phyloP scores from a whole-genome alignment of 805 yeast genomes.

The Ogataea chonburiensis region DNA sequence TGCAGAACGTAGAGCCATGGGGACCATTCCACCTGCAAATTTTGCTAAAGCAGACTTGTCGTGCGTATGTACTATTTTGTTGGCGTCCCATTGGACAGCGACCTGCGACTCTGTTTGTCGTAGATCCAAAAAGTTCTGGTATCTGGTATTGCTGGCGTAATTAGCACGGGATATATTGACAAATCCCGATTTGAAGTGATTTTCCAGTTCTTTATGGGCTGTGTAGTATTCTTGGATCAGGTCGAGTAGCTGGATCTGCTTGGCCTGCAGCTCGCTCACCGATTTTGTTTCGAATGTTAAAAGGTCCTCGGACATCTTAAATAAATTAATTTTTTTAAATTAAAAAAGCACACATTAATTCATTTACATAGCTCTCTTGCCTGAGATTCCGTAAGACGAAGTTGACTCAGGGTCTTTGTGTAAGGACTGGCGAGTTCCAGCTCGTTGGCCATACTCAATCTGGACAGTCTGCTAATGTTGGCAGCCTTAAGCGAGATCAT shows the following conservation, averaged over 20 bases:
- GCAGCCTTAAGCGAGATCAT: slow-evolving; percentile 29
- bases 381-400: slow-evolving; percentile 13
- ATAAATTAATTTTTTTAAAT: not conserved
- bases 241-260: slow-evolving; percentile 28
- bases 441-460: slow-evolving; percentile 24
- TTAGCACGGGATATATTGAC: slow-evolving; percentile 44
- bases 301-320: not conserved
- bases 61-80: not conserved
- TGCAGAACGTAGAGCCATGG: slow-evolving; percentile 20
- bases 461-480: slow-evolving; percentile 25
- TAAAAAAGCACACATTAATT: slow-evolving; percentile 1
- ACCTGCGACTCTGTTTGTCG: slow-evolving; percentile 18
- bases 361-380: slow-evolving; percentile 10
- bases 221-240: slow-evolving; percentile 37
- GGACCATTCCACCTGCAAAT: slow-evolving; percentile 31
- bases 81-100: slow-evolving; percentile 6
- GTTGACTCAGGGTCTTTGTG: slow-evolving; percentile 15
- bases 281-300: slow-evolving; percentile 1
- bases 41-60: slow-evolving; percentile 22
- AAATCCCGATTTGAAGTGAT: slow-evolving; percentile 34
- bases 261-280: slow-evolving; percentile 1
- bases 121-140: slow-evolving; percentile 21
- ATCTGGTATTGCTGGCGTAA: slow-evolving; percentile 29
- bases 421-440: slow-evolving; percentile 14
- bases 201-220: slow-evolving; percentile 22